These are phyloP conservation scores for Sporormia fimetaria DNA, from an alignment of 495 filamentous ascomycete species.

Conservation along the genomic window DNA sequence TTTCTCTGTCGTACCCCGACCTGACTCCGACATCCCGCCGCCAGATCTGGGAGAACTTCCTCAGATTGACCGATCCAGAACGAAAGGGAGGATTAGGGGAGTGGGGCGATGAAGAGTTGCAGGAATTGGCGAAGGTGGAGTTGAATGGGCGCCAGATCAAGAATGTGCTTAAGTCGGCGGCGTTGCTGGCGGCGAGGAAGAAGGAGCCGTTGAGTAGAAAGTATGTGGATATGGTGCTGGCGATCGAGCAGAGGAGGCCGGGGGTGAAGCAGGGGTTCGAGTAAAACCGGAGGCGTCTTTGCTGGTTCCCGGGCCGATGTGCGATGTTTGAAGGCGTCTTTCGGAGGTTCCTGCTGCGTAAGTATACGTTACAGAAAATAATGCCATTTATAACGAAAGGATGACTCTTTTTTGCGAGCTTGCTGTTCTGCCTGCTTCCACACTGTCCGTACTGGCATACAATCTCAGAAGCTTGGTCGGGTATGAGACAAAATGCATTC, in stretches of 20 bases:
- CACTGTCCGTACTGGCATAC: too few species aligned
- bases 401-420: too few species aligned
- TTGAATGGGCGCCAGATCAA: constrained; percentile 22
- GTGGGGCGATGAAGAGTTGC: constrained; percentile 7
- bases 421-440: too few species aligned
- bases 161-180: constrained; percentile 15
- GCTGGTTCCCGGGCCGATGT: too few species aligned
- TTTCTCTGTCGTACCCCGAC: constrained; percentile 11
- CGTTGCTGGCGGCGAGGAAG: constrained; percentile 10
- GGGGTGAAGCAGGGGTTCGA: too few species aligned
- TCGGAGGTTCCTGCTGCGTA: too few species aligned
- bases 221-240: constrained; percentile 14
- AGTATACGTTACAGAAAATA: too few species aligned
- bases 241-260: constrained; percentile 10
- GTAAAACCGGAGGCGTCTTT: too few species aligned
- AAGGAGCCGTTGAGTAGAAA: constrained; percentile 11
- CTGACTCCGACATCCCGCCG: constrained; percentile 5
- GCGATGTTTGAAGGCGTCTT: too few species aligned
- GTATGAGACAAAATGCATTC: too few species aligned
- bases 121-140: constrained; percentile 11
- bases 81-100: neutral
- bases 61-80: neutral
- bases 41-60: constrained; percentile 15
- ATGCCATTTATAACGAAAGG: too few species aligned
- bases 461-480: too few species aligned